Conservation (phyloP, 31 red algal species). For the Asparagopsis taxiformis region DNA sequence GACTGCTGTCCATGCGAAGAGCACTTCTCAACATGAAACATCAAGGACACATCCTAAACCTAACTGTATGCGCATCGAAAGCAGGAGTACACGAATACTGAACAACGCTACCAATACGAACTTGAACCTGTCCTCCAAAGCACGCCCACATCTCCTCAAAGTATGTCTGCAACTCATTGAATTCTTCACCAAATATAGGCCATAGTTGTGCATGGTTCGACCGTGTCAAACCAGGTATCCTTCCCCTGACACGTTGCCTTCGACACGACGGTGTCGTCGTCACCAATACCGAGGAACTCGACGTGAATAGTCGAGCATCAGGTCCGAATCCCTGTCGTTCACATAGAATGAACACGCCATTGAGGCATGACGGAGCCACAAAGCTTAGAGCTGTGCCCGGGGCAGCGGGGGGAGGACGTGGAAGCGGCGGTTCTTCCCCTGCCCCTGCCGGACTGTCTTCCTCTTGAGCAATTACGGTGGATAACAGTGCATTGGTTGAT, state of each 20-base stretch:
- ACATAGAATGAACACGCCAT: slow-evolving; percentile 1
- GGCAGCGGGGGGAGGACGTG: too few relatives aligned
- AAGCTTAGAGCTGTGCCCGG: too few relatives aligned
- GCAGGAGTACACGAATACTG: not conserved
- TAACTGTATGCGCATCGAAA: not conserved
- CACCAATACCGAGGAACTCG: not conserved
- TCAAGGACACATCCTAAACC: not conserved
- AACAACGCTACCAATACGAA: not conserved
- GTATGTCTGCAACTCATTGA: not conserved
- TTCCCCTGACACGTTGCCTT: not conserved
- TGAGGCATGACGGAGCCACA: too few relatives aligned
- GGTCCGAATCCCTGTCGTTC: not conserved
- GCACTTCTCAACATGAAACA: too few relatives aligned
- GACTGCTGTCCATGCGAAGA: too few relatives aligned
- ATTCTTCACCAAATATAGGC: not conserved
- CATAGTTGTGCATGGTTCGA: not conserved
- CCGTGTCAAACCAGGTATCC: not conserved
- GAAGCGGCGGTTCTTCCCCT: too few relatives aligned
- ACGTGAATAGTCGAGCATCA: not conserved
- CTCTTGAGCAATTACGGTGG: too few relatives aligned
- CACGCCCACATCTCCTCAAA: not conserved
- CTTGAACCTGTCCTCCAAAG: not conserved
- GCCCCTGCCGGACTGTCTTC: too few relatives aligned
- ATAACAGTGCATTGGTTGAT: too few relatives aligned
- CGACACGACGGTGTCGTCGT: not conserved